Evolutionary conservation across 495 filamentous ascomycete species (phyloP), one percentile per base, ranked within the genome.

Genomic region (Penicillium robsamsonii): DNA sequence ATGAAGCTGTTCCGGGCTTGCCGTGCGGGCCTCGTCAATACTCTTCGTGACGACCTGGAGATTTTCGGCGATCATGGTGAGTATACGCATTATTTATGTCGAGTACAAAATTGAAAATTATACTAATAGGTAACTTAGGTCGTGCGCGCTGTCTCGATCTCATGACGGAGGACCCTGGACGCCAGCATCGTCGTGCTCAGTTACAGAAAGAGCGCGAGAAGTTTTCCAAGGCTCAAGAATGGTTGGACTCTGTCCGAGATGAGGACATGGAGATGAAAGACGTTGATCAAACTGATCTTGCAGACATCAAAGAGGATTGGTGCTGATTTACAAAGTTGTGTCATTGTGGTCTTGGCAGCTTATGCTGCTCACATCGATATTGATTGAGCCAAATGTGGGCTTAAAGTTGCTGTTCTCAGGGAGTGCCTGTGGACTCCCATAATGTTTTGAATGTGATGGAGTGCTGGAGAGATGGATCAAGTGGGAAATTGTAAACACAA

Each of bases 91-190:
- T 9, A n/a, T 25, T 0, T 22, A 9, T 2, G 7, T n/a, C 9
- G n/a, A 3, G 1, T 48, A 24, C 13, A 27, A n/a, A n/a, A 17
- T 31, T 20, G 17, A 10, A 24, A 44, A 46, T n/a, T 0, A 11
- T 38, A 25, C 52, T 59, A 46, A 53, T 35, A 29, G 37, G 37
- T 13, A 29, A 33, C 24, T 44, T 53, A 61, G 61, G 60, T 1
- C 25, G 25, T 7, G 58, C 60, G 4, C 55, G 64, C 25, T 71
- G 64, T 25, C 48, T 63, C 10, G 45, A 59, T 44, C 53, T 69
- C 0, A 74, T 86, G 58, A 78, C 77, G 0, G 80, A 82, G 29
- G 76, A 84, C 46, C 69, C 75, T 0, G 70, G 73, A 22, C 69
- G 78, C 3, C 75, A 79, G 50, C 49, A 40, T 0, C 66, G 68